Evolutionary conservation across 2,329 filamentous ascomycete species (phyloP).

Genomic region (Nemania abortiva): DNA sequence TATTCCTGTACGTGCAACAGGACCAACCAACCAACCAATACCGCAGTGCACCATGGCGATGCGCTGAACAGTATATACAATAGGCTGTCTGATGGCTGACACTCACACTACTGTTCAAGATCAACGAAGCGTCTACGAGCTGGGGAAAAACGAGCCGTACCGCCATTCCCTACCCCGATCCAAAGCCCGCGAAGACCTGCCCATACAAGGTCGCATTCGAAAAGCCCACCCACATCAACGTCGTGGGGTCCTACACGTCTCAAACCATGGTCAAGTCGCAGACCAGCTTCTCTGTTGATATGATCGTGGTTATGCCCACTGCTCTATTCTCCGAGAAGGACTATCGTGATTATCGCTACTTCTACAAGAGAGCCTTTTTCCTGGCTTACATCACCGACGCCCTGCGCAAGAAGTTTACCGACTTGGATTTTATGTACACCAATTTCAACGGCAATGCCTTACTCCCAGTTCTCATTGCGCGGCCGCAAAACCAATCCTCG

Average conservation of each 20-base stretch:
- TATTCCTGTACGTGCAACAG: constrained; percentile 59
- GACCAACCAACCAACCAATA: too few relatives aligned
- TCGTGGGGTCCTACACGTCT: constrained; percentile 87
- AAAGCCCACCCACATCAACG: constrained; percentile 82
- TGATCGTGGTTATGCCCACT: constrained; percentile 87
- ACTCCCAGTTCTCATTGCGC: constrained; percentile 73
- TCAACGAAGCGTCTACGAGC: constrained; percentile 74
- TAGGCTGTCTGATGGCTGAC: constrained; percentile 19
- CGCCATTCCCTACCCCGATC: constrained; percentile 86
- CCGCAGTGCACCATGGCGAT: not conserved
- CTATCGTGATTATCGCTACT: constrained; percentile 91
- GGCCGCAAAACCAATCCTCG: constrained; percentile 51
- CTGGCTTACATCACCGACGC: constrained; percentile 82
- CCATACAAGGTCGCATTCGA: constrained; percentile 86
- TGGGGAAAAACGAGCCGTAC: constrained; percentile 77
- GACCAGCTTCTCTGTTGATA: constrained; percentile 73
- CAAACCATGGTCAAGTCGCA: constrained; percentile 78
- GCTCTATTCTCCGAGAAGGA: constrained; percentile 92
- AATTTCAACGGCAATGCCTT: constrained; percentile 79
- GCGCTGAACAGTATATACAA: constrained; percentile 5
- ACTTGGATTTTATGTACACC: constrained; percentile 72
- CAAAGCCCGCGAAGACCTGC: constrained; percentile 78
- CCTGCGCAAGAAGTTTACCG: constrained; percentile 69
- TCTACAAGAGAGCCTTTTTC: constrained; percentile 94
- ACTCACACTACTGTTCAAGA: constrained; percentile 58